Percentiles rank a stretch among this genome's conserved stretches.
Evolutionary conservation across 1,139 yeast genomes (phyloP).

Genomic region (Kluyveromyces sp.): DNA sequence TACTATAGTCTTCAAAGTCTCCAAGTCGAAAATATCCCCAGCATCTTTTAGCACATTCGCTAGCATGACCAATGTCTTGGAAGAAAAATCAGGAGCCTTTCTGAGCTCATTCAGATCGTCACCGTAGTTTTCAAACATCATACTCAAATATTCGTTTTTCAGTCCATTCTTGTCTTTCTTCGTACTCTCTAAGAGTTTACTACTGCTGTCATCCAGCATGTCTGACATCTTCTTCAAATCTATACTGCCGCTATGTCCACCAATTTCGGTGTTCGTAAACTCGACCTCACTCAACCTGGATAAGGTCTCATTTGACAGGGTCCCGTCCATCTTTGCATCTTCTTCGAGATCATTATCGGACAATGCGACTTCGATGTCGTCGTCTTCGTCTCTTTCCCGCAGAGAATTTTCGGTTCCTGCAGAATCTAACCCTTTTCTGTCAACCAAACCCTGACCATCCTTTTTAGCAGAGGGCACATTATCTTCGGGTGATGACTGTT

Average conservation of each 20-base stretch:
- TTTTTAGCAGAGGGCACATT: constrained; percentile 1
- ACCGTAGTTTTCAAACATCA: constrained; percentile 54
- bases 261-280: constrained; percentile 25
- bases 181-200: constrained; percentile 10
- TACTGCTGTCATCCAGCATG: constrained; percentile 17
- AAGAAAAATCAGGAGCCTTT: constrained; percentile 56
- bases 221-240: constrained; percentile 21
- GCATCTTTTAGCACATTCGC: constrained; percentile 65
- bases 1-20: constrained; percentile 38
- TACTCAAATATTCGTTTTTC: constrained; percentile 46
- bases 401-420: too few species aligned
- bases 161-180: constrained; percentile 28
- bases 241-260: constrained; percentile 16
- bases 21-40: constrained; percentile 58
- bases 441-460: not conserved
- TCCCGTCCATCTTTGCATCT: not conserved
- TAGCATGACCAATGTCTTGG: constrained; percentile 50
- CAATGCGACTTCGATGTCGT: constrained; percentile 31
- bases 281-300: constrained; percentile 23
- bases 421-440: not conserved
- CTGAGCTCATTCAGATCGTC: constrained; percentile 60
- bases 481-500: constrained; percentile 22
- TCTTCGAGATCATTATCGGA: constrained; percentile 37
- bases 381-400: constrained; percentile 11
- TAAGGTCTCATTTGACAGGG: constrained; percentile 14